phyloP scores from a whole-genome alignment of 148 eudicot genomes.

The Rhododendron simsii region DNA sequence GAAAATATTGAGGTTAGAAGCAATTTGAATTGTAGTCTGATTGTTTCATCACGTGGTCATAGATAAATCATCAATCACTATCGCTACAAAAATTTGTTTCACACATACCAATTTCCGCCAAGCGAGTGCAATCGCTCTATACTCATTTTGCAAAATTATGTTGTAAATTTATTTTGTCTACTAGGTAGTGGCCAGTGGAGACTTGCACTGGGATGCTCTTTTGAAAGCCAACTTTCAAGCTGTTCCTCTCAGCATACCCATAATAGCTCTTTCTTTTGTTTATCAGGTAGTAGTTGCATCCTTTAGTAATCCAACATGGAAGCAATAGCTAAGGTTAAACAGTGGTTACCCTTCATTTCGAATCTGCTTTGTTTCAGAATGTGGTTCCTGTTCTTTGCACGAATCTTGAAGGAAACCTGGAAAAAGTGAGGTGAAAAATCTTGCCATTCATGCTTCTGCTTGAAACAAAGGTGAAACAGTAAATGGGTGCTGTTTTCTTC shows the following conservation, averaged over 20 bases:
- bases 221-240: constrained; percentile 77
- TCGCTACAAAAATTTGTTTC: background rate
- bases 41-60: background rate
- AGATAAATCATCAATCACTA: background rate
- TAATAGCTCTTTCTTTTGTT: constrained; percentile 87
- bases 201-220: constrained; percentile 86
- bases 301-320: background rate
- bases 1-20: background rate
- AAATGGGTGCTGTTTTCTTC: background rate
- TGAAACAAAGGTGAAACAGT: background rate
- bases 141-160: background rate
- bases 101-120: background rate
- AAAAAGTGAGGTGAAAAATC: constrained; percentile 76
- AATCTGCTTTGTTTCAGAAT: constrained; percentile 42
- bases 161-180: background rate
- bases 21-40: background rate
- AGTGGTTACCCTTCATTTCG: constrained; percentile 1
- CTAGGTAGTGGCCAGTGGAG: constrained; percentile 79
- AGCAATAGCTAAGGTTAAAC: background rate
- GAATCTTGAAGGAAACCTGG: constrained; percentile 76
- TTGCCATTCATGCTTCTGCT: constrained; percentile 12
- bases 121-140: background rate
- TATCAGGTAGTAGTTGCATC: constrained; percentile 58
- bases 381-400: constrained; percentile 98
- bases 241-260: constrained; percentile 79